Evolutionary conservation across 2,329 filamentous ascomycete species (phyloP).

Genomic region (Neopestalotiopsis clavispora): DNA sequence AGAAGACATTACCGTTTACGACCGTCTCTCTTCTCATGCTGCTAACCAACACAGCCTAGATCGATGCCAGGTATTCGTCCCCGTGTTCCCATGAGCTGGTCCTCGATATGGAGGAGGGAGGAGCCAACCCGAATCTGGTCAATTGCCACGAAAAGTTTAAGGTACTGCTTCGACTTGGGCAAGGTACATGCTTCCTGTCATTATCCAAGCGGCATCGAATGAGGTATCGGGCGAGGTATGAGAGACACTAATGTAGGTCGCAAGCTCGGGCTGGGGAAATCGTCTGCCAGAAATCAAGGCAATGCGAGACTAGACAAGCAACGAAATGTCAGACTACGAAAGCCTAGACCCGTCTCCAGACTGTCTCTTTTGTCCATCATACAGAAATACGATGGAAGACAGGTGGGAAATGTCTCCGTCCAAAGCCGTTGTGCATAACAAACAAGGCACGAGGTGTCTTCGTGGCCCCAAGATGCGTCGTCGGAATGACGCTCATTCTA

Average conservation of each 20-base stretch:
- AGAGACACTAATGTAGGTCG: neutral
- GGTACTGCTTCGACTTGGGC: neutral
- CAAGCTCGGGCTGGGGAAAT: neutral
- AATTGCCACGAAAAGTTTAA: neutral
- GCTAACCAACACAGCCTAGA: too few species aligned
- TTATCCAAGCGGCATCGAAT: neutral
- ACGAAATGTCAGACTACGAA: neutral
- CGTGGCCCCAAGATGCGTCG: neutral
- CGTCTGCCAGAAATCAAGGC: neutral
- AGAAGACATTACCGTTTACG: too few species aligned
- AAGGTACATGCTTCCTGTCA: neutral
- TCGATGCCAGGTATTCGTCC: too few species aligned
- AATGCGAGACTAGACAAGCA: neutral
- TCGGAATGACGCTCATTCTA: constrained; percentile 2
- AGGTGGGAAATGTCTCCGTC: neutral
- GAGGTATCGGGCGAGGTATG: neutral
- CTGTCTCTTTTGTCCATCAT: neutral
- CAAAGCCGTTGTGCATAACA: neutral
- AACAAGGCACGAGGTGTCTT: neutral
- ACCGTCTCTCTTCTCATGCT: too few species aligned
- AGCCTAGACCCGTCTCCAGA: neutral
- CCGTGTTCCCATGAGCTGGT: too few species aligned
- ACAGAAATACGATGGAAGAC: neutral
- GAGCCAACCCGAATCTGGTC: too few species aligned
- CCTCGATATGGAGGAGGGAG: too few species aligned